These are phyloP conservation scores for Chloromonas sp. DNA, from an alignment of 163 green algal genomes.

Conservation along the genomic window DNA sequence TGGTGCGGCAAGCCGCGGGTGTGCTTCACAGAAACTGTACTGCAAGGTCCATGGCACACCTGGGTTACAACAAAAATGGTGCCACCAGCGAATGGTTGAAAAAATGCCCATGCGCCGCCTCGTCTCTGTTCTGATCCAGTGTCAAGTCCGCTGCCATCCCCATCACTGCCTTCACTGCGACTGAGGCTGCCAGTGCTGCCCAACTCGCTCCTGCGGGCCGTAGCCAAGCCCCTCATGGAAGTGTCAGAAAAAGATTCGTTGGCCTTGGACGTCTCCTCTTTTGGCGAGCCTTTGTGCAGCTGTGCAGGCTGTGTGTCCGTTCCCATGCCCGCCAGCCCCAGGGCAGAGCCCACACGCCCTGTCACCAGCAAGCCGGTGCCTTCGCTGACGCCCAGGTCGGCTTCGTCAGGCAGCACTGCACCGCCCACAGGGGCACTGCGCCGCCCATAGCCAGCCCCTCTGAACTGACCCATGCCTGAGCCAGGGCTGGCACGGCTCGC, in stretches of 20 bases:
- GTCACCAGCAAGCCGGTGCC: not conserved
- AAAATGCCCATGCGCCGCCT: slow-evolving; percentile 61
- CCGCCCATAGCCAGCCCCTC: too few species aligned
- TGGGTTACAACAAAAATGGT: slow-evolving; percentile 72
- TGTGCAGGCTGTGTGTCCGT: too few species aligned
- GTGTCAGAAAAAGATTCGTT: too few species aligned
- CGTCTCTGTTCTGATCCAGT: not conserved
- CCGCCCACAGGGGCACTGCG: not conserved
- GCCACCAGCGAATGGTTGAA: slow-evolving; percentile 72
- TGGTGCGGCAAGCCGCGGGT: too few species aligned
- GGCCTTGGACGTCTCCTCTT: too few species aligned
- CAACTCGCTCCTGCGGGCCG: too few species aligned
- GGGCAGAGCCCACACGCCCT: not conserved
- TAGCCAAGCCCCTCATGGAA: too few species aligned
- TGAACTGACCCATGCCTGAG: too few species aligned
- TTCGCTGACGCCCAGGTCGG: not conserved
- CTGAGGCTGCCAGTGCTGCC: not conserved
- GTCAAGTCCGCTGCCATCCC: not conserved
- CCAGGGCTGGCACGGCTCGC: too few species aligned
- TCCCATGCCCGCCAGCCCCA: too few species aligned
- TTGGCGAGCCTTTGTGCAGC: too few species aligned
- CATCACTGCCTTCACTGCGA: not conserved
- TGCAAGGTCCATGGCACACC: slow-evolving; percentile 5
- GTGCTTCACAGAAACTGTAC: too few species aligned
- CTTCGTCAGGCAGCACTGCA: not conserved